Evolutionary conservation across 2,329 filamentous ascomycete species (phyloP).

Genomic region (Decorospora gaudefroyi): DNA sequence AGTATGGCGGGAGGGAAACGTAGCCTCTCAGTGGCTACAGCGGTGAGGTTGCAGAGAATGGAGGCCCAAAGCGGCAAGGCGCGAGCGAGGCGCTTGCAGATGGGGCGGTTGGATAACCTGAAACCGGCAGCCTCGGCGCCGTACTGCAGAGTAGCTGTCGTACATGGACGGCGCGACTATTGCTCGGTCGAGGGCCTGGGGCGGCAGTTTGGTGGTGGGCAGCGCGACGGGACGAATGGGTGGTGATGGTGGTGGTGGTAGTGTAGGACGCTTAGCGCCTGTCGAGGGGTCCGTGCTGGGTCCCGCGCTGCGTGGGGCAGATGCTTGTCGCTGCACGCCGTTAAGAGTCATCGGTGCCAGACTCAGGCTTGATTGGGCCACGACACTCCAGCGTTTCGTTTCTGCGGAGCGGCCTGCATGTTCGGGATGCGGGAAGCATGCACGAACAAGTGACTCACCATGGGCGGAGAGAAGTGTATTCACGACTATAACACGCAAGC

Average conservation of each 20-base stretch:
- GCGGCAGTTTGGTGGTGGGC: constrained; percentile 43
- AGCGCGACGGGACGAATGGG: constrained; percentile 37
- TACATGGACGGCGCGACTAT: constrained; percentile 10
- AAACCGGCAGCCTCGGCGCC: constrained; percentile 41
- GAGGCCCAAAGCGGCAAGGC: constrained; percentile 27
- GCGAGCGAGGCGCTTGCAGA: constrained; percentile 43
- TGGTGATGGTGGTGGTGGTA: constrained; percentile 36
- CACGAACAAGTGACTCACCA: constrained; percentile 44
- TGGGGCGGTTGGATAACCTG: constrained; percentile 45
- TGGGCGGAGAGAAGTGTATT: constrained; percentile 32
- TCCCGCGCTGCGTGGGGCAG: constrained; percentile 23
- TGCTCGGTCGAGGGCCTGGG: no score
- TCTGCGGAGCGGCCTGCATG: constrained; percentile 31
- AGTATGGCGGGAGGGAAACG: constrained; percentile 20
- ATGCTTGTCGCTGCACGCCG: constrained; percentile 29
- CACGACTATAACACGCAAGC: constrained; percentile 48
- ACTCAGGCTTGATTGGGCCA: constrained; percentile 36
- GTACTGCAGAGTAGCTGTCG: constrained; percentile 22
- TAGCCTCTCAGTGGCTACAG: constrained; percentile 35
- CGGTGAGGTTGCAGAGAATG: constrained; percentile 32
- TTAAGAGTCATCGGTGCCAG: constrained; percentile 40
- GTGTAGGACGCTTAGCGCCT: constrained; percentile 40
- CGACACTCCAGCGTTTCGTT: constrained; percentile 42
- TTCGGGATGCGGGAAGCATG: constrained; percentile 26
- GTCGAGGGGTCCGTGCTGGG: constrained; percentile 28